A percentile compares a stretch with the other conserved stretches of the same genome.
phyloP scores from a whole-genome alignment of 2,329 filamentous ascomycete species.

The Polytolypa hystricis region DNA sequence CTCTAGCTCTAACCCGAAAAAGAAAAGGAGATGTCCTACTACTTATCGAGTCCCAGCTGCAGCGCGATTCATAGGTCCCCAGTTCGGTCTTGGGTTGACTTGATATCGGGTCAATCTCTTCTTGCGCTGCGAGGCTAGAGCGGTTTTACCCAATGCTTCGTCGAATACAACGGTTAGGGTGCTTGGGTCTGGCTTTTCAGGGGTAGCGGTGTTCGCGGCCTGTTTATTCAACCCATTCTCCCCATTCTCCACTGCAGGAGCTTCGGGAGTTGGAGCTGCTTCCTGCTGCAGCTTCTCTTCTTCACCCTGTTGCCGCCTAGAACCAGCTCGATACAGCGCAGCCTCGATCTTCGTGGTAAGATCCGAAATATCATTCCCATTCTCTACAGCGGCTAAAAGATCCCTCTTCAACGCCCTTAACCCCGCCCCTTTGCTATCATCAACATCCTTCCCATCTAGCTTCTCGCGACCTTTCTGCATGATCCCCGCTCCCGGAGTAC shows the following conservation, averaged over 20 bases:
- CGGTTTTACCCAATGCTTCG: conserved; percentile 62
- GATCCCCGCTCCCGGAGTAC: conserved; percentile 62
- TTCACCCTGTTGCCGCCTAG: conserved; percentile 13
- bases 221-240: no score
- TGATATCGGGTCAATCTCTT: conserved; percentile 77
- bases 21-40: no score
- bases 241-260: neutral
- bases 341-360: conserved; percentile 34
- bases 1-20: no score
- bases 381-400: conserved; percentile 23
- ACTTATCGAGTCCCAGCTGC: no score
- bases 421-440: conserved; percentile 22
- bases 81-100: conserved; percentile 79
- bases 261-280: neutral
- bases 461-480: conserved; percentile 38
- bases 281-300: conserved; percentile 7
- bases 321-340: conserved; percentile 29
- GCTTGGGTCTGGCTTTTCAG: conserved; percentile 18
- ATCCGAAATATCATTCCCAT: conserved; percentile 26
- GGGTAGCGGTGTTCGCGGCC: neutral
- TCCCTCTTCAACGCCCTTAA: conserved; percentile 26
- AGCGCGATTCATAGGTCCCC: conserved; percentile 71
- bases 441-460: conserved; percentile 17
- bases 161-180: conserved; percentile 63
- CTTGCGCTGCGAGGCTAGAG: conserved; percentile 33